A percentile compares a stretch with the other conserved stretches of the same genome.
phyloP scores from a whole-genome alignment of 2,329 filamentous ascomycete genomes.

The Fusarium avenaceum region DNA sequence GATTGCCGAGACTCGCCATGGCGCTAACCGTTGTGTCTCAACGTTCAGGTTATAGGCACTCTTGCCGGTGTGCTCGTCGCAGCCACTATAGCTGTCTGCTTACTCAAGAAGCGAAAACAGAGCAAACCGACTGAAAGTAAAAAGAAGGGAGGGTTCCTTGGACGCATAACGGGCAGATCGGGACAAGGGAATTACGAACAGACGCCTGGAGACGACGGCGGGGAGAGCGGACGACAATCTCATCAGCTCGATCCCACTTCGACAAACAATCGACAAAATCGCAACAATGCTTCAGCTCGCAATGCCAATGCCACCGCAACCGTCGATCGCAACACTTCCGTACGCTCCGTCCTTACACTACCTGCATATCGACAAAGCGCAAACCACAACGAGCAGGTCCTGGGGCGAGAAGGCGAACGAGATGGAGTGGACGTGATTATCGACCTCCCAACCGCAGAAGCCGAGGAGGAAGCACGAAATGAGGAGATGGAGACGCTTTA shows the following conservation, averaged over 20 bases:
- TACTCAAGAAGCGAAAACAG: constrained; percentile 38
- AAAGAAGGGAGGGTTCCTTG: constrained; percentile 43
- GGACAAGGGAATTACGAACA: constrained; percentile 50
- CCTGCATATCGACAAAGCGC: constrained; percentile 84
- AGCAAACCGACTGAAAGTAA: constrained; percentile 23
- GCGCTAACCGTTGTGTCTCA: constrained; percentile 11
- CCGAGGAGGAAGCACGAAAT: constrained; percentile 83
- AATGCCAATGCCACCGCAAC: constrained; percentile 51
- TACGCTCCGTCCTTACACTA: constrained; percentile 94
- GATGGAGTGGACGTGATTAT: constrained; percentile 92
- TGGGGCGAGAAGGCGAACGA: constrained; percentile 91
- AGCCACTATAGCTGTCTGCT: constrained; percentile 31
- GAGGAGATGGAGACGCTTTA: constrained; percentile 94
- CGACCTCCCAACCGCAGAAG: constrained; percentile 84
- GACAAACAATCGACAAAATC: constrained; percentile 30
- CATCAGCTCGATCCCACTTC: constrained; percentile 48
- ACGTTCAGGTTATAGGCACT: constrained; percentile 39
- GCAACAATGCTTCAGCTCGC: constrained; percentile 23
- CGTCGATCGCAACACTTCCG: constrained; percentile 85
- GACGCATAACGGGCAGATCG: constrained; percentile 32
- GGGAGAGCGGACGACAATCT: constrained; percentile 40
- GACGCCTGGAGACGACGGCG: constrained; percentile 51
- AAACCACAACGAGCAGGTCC: constrained; percentile 81
- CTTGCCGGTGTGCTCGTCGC: constrained; percentile 31
- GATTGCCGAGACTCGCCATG: background rate